Evolutionary conservation across 2,329 filamentous ascomycete species (phyloP).

Genomic region (Diaporthe sp.): DNA sequence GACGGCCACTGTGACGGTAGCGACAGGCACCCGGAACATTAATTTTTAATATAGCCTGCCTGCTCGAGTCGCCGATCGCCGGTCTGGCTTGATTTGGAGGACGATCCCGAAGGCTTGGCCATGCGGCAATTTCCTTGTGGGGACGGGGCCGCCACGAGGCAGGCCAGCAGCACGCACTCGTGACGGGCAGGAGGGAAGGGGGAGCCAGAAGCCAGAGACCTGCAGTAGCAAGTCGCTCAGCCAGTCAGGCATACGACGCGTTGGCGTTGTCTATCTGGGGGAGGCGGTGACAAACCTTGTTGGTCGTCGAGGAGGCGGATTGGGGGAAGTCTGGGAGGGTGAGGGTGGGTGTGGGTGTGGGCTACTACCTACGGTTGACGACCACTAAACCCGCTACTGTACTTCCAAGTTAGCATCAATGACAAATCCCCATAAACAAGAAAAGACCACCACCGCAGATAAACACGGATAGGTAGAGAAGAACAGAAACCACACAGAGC

Average conservation of each 20-base stretch:
- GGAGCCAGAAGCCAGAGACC: background rate
- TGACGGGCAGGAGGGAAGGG: constrained; percentile 1
- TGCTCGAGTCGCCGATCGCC: constrained; percentile 30
- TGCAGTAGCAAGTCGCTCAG: background rate
- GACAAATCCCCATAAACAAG: constrained; percentile 3
- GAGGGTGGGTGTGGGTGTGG: background rate
- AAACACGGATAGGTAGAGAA: background rate
- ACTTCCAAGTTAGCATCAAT: constrained; percentile 10
- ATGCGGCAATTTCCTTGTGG: constrained; percentile 34
- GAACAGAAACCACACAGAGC: background rate
- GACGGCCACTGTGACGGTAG: constrained; percentile 14
- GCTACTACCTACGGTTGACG: background rate
- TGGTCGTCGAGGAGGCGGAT: constrained; percentile 13
- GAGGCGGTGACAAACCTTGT: constrained; percentile 28
- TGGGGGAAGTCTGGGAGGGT: background rate
- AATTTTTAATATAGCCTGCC: background rate
- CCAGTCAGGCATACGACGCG: background rate
- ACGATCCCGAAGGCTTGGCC: constrained; percentile 33
- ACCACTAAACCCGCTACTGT: background rate
- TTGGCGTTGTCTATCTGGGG: constrained; percentile 15
- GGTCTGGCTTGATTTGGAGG: constrained; percentile 25
- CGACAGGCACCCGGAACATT: constrained; percentile 33
- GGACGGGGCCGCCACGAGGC: constrained; percentile 26
- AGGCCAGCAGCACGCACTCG: background rate
- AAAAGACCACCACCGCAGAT: background rate